Percentiles rank a stretch among this genome's conserved stretches.
Conservation (phyloP, 805 yeast species). For the Lipomyces kockii region DNA sequence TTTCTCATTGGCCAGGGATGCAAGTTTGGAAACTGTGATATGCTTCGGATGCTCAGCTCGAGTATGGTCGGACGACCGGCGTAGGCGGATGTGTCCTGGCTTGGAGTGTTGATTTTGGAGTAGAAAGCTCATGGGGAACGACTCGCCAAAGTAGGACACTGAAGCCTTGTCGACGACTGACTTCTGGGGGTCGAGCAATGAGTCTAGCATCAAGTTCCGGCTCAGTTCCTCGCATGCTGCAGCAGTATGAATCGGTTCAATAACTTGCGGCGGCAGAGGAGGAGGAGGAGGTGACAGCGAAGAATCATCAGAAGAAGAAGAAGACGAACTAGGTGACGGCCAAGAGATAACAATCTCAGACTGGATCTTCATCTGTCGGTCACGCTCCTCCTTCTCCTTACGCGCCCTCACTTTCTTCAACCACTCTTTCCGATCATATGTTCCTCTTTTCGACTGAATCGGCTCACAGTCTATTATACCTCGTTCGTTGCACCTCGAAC, state of each 20-base stretch:
- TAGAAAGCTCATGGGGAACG: constrained; percentile 20
- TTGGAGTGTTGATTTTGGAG: constrained; percentile 5
- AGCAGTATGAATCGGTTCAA: too few relatives aligned
- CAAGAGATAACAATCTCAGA: too few relatives aligned
- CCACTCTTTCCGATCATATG: constrained; percentile 30
- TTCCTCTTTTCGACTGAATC: constrained; percentile 25
- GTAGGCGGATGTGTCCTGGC: too few relatives aligned
- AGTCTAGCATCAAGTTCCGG: too few relatives aligned
- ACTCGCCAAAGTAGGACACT: constrained; percentile 19
- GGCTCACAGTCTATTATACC: constrained; percentile 19
- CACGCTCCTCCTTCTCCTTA: background rate
- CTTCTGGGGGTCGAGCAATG: too few relatives aligned
- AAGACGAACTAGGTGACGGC: too few relatives aligned
- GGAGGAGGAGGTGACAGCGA: too few relatives aligned
- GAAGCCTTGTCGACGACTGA: background rate
- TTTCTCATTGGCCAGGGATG: constrained; percentile 5
- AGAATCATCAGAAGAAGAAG: too few relatives aligned
- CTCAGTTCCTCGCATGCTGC: background rate
- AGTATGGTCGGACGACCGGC: too few relatives aligned
- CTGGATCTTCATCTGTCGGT: too few relatives aligned
- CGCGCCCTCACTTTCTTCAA: constrained; percentile 13
- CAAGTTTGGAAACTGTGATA: constrained; percentile 5
- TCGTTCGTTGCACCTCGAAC: constrained; percentile 25
- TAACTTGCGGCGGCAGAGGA: too few relatives aligned
- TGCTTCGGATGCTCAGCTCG: constrained; percentile 9